These are phyloP conservation scores for Flammula alnicola DNA, from an alignment of 1,284 basidiomycete genomes.

Conservation along the genomic window DNA sequence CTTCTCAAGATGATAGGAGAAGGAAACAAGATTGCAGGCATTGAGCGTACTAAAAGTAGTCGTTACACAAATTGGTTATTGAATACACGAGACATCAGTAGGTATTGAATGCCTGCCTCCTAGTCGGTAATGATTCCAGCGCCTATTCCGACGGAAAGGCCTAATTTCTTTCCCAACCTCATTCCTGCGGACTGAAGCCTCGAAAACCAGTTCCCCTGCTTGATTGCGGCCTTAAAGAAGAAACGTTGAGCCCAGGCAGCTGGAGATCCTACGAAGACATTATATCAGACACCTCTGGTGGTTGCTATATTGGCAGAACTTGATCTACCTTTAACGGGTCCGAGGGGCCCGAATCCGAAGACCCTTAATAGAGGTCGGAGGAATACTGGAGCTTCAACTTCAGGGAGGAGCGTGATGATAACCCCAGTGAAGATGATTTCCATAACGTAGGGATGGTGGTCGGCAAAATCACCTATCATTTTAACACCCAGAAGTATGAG, in stretches of 20 bases:
- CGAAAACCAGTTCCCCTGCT: slow-evolving; percentile 28
- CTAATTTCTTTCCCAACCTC: slow-evolving; percentile 11
- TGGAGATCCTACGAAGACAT: slow-evolving; percentile 22
- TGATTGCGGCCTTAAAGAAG: slow-evolving; percentile 26
- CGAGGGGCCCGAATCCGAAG: slow-evolving; percentile 32
- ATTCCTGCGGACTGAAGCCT: slow-evolving; percentile 24
- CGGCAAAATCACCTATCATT: slow-evolving; percentile 22
- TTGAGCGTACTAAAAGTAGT: too few relatives aligned
- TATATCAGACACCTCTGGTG: too few relatives aligned
- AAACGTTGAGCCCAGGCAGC: slow-evolving; percentile 29
- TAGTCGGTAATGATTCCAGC: too few relatives aligned
- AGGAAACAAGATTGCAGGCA: too few relatives aligned
- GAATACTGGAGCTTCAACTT: slow-evolving; percentile 26
- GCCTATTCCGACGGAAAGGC: neutral
- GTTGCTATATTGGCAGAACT: too few relatives aligned
- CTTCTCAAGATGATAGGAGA: too few relatives aligned
- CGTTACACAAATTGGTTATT: too few relatives aligned
- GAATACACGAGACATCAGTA: too few relatives aligned
- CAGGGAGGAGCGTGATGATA: slow-evolving; percentile 28
- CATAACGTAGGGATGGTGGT: slow-evolving; percentile 29
- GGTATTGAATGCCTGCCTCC: too few relatives aligned
- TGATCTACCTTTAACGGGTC: slow-evolving; percentile 30
- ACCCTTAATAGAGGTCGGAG: slow-evolving; percentile 26
- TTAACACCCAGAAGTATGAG: too few relatives aligned
- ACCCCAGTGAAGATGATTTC: slow-evolving; percentile 19